These are phyloP conservation scores for Capsicum rhomboideum DNA, from an alignment of 257 asterid species.

Conservation along the genomic window DNA sequence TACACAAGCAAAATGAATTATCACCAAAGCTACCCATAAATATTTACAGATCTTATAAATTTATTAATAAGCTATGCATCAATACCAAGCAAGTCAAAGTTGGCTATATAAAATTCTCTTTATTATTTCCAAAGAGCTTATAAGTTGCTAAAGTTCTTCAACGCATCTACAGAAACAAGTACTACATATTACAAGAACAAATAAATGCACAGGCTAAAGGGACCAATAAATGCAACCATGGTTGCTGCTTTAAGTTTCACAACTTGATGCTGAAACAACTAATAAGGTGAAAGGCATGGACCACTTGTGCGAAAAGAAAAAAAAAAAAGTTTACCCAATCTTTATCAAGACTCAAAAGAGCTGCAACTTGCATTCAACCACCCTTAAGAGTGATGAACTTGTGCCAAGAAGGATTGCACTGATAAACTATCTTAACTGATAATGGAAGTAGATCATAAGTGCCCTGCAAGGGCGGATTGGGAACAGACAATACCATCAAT, in stretches of 20 bases:
- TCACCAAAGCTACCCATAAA: not conserved
- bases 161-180: not conserved
- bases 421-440: not conserved
- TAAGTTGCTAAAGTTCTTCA: not conserved
- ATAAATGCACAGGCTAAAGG: not conserved
- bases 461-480: not conserved
- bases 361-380: not conserved
- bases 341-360: not conserved
- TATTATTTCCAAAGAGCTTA: not conserved
- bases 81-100: not conserved
- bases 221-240: not conserved
- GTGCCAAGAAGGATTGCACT: not conserved
- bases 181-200: not conserved
- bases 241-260: not conserved
- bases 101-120: not conserved
- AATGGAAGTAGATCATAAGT: not conserved
- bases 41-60: not conserved
- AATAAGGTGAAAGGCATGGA: not conserved
- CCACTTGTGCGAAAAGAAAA: not conserved
- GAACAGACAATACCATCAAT: not conserved
- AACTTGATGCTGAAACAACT: not conserved
- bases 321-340: not conserved
- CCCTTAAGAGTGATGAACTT: not conserved
- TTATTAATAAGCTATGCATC: not conserved
- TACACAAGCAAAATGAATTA: not conserved